Conservation (phyloP, 768 basidiomycete species). For the Scleroderma bovista region DNA sequence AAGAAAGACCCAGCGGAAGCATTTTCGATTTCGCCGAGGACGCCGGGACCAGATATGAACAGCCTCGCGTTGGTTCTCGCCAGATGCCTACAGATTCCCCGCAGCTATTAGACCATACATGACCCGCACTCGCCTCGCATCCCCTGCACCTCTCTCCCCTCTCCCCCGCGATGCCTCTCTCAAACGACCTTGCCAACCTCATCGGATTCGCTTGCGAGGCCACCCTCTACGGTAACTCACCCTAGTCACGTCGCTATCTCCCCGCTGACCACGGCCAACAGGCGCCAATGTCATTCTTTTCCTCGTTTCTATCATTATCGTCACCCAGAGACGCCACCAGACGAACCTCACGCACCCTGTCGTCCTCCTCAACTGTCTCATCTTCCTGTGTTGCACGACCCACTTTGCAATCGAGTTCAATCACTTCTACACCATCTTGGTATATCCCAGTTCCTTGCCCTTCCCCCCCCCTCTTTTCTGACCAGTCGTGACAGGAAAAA, state of each 20-base stretch:
- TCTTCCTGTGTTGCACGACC: constrained; percentile 30
- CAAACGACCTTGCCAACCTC: constrained; percentile 28
- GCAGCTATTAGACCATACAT: too few relatives aligned
- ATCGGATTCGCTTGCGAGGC: constrained; percentile 35
- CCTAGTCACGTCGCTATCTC: not conserved
- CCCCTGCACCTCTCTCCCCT: not conserved
- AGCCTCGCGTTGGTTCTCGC: too few relatives aligned
- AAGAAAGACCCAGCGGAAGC: too few relatives aligned
- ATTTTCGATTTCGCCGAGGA: too few relatives aligned
- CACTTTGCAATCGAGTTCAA: constrained; percentile 33
- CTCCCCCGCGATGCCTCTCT: constrained; percentile 17
- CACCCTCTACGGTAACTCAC: constrained; percentile 28
- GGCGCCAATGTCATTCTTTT: constrained; percentile 24
- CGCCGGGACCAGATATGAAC: too few relatives aligned
- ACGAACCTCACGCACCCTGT: constrained; percentile 19
- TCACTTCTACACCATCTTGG: constrained; percentile 29
- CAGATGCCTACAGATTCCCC: too few relatives aligned
- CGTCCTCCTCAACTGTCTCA: constrained; percentile 22
- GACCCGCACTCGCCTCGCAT: too few relatives aligned
- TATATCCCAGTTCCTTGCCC: constrained; percentile 11
- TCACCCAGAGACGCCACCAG: constrained; percentile 8
- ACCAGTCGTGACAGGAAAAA: constrained; percentile 11
- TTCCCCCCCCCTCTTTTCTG: not conserved
- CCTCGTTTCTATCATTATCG: constrained; percentile 21
- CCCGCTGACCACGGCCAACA: not conserved